A percentile compares a stretch with the other conserved stretches of the same genome.
These are phyloP conservation scores for Fusarium redolens DNA, from an alignment of 2,329 filamentous ascomycete species.

Conservation along the genomic window DNA sequence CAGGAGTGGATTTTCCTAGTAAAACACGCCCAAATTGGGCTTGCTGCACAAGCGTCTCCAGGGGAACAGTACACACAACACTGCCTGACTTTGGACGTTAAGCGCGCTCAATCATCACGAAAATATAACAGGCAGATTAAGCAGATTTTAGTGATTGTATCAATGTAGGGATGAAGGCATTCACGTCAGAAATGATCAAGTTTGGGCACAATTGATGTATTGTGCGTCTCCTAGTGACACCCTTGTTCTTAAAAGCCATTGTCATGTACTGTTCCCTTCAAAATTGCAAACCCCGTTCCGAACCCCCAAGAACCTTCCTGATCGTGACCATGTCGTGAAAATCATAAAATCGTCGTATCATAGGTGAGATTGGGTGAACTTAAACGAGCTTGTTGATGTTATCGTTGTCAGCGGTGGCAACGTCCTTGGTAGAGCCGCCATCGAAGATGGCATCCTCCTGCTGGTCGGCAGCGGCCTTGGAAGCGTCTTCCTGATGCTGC, in stretches of 20 bases:
- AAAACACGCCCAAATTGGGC: background rate
- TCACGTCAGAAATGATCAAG: constrained; percentile 13
- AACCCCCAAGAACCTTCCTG: background rate
- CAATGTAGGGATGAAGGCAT: background rate
- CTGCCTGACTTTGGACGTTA: background rate
- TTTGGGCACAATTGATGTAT: constrained; percentile 7
- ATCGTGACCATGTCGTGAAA: background rate
- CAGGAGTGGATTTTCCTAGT: background rate
- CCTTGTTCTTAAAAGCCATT: background rate
- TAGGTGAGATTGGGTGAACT: background rate
- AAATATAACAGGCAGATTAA: accelerated
- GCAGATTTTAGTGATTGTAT: too few species aligned
- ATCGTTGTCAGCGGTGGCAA: too few species aligned
- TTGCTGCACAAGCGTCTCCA: background rate
- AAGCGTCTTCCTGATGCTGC: too few species aligned
- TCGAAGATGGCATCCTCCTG: background rate
- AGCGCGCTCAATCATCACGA: background rate
- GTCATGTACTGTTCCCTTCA: background rate
- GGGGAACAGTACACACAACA: background rate
- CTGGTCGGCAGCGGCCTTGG: background rate
- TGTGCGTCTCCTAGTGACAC: background rate
- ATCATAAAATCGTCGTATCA: background rate
- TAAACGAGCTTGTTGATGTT: too few species aligned
- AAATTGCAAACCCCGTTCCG: background rate
- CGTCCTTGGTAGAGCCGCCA: background rate